Percentiles rank a stretch among this genome's conserved stretches.
phyloP scores from a whole-genome alignment of 2,329 filamentous ascomycete genomes.

The Blumeriella jaapii region DNA sequence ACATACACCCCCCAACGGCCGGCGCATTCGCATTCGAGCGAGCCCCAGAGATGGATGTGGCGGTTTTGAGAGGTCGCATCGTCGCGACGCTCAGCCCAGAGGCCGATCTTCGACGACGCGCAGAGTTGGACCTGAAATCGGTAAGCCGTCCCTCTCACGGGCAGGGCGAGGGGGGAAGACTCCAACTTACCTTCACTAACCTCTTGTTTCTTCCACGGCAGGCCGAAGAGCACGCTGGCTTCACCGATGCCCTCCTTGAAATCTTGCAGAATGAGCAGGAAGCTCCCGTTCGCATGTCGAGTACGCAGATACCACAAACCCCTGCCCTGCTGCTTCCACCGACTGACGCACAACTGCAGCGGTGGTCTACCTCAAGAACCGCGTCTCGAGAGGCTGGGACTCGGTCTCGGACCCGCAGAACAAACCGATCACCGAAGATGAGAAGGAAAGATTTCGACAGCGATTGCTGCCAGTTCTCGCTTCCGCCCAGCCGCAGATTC shows the following conservation, averaged over 20 bases:
- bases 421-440: slow-evolving; percentile 71
- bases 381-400: slow-evolving; percentile 85
- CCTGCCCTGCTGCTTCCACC: slow-evolving; percentile 21
- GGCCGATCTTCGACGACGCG: slow-evolving; percentile 62
- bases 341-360: slow-evolving; percentile 41
- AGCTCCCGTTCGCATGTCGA: slow-evolving; percentile 71
- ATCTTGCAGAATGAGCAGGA: slow-evolving; percentile 86
- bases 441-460: slow-evolving; percentile 78
- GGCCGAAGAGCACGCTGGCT: slow-evolving; percentile 85
- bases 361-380: slow-evolving; percentile 96
- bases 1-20: slow-evolving; percentile 7
- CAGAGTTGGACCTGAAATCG: slow-evolving; percentile 72
- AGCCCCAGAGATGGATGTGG: slow-evolving; percentile 51
- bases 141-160: too few species aligned
- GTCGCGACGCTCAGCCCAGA: slow-evolving; percentile 64
- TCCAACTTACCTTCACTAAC: slow-evolving; percentile 10
- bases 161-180: too few species aligned
- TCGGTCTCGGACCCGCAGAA: slow-evolving; percentile 55
- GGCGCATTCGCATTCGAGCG: slow-evolving; percentile 7
- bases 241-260: slow-evolving; percentile 81
- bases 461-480: slow-evolving; percentile 84
- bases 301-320: slow-evolving; percentile 42
- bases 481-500: slow-evolving; percentile 65
- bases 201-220: slow-evolving; percentile 33
- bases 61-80: slow-evolving; percentile 64